phyloP scores from a whole-genome alignment of 805 yeast genomes.

The Wickerhamiella azymoides region DNA sequence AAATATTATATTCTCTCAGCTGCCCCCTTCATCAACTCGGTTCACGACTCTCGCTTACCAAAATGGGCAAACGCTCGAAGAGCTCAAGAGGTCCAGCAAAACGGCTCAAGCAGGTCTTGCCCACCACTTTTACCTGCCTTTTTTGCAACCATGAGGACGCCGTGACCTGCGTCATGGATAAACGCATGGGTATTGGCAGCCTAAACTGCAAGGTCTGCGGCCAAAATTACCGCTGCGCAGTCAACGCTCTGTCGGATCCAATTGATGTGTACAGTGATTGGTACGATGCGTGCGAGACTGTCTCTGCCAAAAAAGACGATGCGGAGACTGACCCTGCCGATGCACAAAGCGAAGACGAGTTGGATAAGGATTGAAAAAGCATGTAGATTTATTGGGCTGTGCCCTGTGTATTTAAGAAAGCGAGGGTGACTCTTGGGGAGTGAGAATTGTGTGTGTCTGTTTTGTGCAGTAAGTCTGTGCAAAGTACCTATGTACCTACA shows the following conservation, averaged over 20 bases:
- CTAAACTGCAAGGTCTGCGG: slow-evolving; percentile 88
- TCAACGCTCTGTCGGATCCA: slow-evolving; percentile 67
- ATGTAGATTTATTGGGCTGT: not conserved
- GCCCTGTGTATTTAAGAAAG: too few species aligned
- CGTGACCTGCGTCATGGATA: slow-evolving; percentile 77
- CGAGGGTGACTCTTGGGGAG: too few species aligned
- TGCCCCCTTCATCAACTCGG: too few species aligned
- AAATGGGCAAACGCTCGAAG: slow-evolving; percentile 69
- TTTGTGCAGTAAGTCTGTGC: too few species aligned
- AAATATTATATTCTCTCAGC: too few species aligned
- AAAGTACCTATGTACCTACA: too few species aligned
- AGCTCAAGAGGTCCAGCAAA: slow-evolving; percentile 71
- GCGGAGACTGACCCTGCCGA: slow-evolving; percentile 19
- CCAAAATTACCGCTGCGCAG: slow-evolving; percentile 78
- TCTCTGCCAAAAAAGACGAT: slow-evolving; percentile 45
- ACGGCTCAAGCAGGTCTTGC: slow-evolving; percentile 63
- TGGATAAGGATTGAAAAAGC: not conserved
- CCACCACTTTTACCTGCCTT: slow-evolving; percentile 74
- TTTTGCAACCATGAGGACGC: slow-evolving; percentile 94
- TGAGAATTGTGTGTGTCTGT: too few species aligned
- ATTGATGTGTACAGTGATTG: slow-evolving; percentile 93
- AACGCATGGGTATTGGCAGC: slow-evolving; percentile 70
- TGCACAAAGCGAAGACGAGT: slow-evolving; percentile 15
- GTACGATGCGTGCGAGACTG: slow-evolving; percentile 92
- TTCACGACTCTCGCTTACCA: not conserved